A percentile compares a stretch with the other conserved stretches of the same genome.
phyloP scores from a whole-genome alignment of 495 filamentous ascomycete species.

The Penicillium maclennaniae region DNA sequence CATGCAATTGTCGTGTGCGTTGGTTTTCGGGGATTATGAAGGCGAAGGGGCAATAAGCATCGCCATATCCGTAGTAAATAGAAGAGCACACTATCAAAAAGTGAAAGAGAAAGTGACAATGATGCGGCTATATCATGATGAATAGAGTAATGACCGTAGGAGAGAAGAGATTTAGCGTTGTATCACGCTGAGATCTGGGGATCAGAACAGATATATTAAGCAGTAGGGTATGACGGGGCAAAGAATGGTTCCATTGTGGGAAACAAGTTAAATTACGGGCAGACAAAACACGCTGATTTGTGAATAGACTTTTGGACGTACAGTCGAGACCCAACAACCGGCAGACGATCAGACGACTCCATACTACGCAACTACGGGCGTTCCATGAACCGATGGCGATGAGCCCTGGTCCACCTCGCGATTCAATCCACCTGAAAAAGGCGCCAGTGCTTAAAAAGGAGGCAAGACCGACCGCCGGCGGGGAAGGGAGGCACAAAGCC shows the following conservation, averaged over 20 bases:
- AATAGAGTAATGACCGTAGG: background rate
- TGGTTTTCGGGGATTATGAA: background rate
- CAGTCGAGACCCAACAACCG: background rate
- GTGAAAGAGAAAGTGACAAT: background rate
- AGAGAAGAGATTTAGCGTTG: background rate
- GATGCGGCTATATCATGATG: background rate
- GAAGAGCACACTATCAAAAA: background rate
- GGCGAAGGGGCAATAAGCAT: background rate
- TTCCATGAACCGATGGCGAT: conserved; percentile 3
- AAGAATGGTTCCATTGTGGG: conserved; percentile 1
- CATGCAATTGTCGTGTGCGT: background rate
- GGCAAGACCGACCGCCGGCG: conserved; percentile 20
- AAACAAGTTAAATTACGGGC: conserved; percentile 7
- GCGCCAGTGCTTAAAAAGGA: conserved; percentile 17
- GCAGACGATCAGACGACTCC: conserved; percentile 3
- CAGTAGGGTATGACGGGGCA: background rate
- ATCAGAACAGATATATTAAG: conserved; percentile 9
- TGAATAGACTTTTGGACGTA: conserved; percentile 2
- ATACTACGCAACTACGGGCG: background rate
- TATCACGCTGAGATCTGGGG: conserved; percentile 6
- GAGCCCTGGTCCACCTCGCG: conserved; percentile 6
- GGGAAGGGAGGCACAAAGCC: conserved; percentile 1
- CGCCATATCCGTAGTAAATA: background rate
- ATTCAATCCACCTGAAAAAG: conserved; percentile 7
- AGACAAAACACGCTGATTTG: background rate